Conservation (phyloP, 768 basidiomycete species). For the Tulasnella sp. region DNA sequence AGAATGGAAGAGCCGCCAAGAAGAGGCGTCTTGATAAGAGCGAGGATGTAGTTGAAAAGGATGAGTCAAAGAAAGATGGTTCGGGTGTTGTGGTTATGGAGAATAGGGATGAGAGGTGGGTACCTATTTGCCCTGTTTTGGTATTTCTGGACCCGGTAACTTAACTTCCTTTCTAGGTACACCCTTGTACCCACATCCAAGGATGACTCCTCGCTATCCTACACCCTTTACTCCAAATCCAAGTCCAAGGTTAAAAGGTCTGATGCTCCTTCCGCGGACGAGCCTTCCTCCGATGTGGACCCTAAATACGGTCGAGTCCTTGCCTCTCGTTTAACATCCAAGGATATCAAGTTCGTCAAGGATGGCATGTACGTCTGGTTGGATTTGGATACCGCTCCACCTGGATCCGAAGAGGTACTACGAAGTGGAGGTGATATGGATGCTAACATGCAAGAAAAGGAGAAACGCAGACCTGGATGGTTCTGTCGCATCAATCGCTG, state of each 20-base stretch:
- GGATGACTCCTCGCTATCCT: neutral
- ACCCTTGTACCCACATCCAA: neutral
- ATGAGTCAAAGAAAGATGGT: neutral
- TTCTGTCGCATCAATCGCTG: neutral
- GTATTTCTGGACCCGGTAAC: neutral
- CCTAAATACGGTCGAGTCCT: too few species aligned
- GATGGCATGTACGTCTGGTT: constrained; percentile 6
- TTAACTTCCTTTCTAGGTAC: neutral
- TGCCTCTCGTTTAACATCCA: neutral
- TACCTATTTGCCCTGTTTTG: neutral
- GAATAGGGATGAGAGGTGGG: constrained; percentile 7
- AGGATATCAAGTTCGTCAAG: constrained; percentile 8
- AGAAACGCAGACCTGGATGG: neutral
- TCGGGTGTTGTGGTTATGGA: neutral
- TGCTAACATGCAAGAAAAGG: neutral
- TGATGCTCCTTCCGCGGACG: constrained; percentile 1
- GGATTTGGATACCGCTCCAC: neutral
- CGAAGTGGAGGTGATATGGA: neutral
- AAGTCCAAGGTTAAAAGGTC: neutral
- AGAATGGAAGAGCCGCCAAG: neutral
- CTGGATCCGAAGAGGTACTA: too few species aligned
- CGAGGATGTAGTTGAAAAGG: neutral
- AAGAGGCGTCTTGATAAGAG: constrained; percentile 1
- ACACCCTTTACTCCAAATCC: constrained; percentile 1
- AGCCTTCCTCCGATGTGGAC: too few species aligned